Evolutionary conservation across 192 early-diverging fungal genomes (phyloP).

Genomic region (Entomortierella beljakovae): DNA sequence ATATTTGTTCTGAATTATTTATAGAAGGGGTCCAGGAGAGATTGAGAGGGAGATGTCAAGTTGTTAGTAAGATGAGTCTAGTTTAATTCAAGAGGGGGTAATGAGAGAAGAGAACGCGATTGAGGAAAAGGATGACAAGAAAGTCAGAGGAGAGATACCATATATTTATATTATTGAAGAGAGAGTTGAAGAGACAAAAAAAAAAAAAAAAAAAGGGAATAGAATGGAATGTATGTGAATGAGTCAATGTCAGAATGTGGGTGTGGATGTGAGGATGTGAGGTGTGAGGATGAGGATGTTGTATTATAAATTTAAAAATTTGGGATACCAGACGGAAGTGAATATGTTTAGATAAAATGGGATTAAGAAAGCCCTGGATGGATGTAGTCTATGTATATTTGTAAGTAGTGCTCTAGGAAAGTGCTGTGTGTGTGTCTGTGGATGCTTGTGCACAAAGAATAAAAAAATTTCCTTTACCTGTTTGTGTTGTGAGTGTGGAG

Average conservation of each 20-base stretch:
- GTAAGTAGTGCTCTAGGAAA: too few relatives aligned
- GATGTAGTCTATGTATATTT: not conserved
- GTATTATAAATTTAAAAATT: too few relatives aligned
- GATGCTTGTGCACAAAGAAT: constrained; percentile 8
- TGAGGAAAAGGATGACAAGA: not conserved
- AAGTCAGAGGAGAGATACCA: not conserved
- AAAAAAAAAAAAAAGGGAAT: constrained; percentile 1
- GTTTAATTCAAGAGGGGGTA: constrained; percentile 63
- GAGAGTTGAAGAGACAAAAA: not conserved
- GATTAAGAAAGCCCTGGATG: too few relatives aligned
- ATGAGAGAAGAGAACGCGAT: not conserved
- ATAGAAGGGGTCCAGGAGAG: constrained; percentile 14
- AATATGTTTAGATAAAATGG: not conserved
- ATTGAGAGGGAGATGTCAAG: constrained; percentile 74
- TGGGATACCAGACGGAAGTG: too few relatives aligned
- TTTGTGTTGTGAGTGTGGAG: constrained; percentile 13
- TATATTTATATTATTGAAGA: too few relatives aligned
- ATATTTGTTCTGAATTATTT: constrained; percentile 85
- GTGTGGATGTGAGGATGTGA: not conserved
- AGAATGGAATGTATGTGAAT: not conserved
- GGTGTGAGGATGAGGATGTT: too few relatives aligned
- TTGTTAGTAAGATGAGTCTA: not conserved
- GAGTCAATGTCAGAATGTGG: not conserved
- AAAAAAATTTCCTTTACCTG: not conserved
- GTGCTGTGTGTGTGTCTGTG: not conserved